Evolutionary conservation across 225 moss, liverwort and hornwort species (phyloP).

Genomic region (Sphagnum contortum): DNA sequence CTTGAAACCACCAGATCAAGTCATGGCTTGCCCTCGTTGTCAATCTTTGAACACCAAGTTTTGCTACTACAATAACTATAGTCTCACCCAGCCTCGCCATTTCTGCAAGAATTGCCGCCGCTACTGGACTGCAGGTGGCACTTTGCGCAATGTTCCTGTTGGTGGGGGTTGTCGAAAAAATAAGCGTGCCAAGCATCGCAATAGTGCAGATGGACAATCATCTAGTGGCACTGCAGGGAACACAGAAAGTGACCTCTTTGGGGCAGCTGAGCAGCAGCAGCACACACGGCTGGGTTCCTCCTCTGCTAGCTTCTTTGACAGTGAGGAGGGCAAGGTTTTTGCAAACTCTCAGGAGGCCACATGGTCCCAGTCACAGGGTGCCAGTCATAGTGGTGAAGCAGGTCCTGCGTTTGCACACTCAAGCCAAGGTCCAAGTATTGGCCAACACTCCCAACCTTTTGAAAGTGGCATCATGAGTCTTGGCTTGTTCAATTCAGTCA

Average conservation of each 20-base stretch:
- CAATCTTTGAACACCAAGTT: constrained; percentile 56
- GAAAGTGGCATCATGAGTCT: constrained; percentile 29
- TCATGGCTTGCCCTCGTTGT: constrained; percentile 51
- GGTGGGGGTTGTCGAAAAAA: constrained; percentile 55
- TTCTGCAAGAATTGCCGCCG: constrained; percentile 56
- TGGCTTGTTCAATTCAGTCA: constrained; percentile 23
- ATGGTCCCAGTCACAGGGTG: constrained; percentile 18
- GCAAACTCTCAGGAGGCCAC: constrained; percentile 28
- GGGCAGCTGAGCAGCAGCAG: constrained; percentile 22
- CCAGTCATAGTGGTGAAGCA: constrained; percentile 28
- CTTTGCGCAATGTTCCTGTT: constrained; percentile 47
- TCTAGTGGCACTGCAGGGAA: constrained; percentile 14
- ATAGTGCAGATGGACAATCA: constrained; percentile 17
- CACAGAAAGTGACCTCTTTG: constrained; percentile 17
- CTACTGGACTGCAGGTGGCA: constrained; percentile 56
- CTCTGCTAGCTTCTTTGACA: constrained; percentile 27
- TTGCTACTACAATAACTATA: constrained; percentile 60
- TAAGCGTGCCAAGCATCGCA: constrained; percentile 40
- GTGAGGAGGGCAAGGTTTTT: constrained; percentile 20
- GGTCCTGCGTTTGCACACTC: constrained; percentile 10
- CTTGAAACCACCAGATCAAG: constrained; percentile 52
- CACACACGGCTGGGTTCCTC: constrained; percentile 24
- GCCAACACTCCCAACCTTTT: constrained; percentile 18
- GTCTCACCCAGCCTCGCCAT: constrained; percentile 49
- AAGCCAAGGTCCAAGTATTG: not conserved